Evolutionary conservation across 1,284 basidiomycete genomes (phyloP), one percentile per base, ranked within the genome.

Genomic region (Retiboletus flavoniger): DNA sequence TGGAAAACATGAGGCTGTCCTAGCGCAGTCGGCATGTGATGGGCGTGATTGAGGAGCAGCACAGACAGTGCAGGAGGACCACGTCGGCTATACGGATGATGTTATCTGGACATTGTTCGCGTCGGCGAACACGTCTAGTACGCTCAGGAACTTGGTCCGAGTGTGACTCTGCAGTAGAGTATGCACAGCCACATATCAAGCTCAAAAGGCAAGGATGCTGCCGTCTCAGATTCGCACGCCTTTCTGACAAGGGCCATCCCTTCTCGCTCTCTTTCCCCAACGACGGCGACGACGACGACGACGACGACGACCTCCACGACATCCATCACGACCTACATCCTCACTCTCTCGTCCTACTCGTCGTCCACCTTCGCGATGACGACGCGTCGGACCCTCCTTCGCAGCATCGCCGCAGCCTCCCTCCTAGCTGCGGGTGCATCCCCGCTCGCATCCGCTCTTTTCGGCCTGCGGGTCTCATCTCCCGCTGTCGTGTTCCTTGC

Each of bases 401-500:
- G 31, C n/a, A 17, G 43, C 54, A 62, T 68, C 52, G 59, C 63
- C 17, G 56, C 57, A 45, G 67, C 68, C 29, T 55, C 62, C 0
- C 47, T 70, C 8, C 67, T 63, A 10, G 57, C 59, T 47, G 60
- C 50, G 42, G 60, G 68, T 49, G 68, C 67, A 51, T 64, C 65
- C 17, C 68, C 65, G 13, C 56, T 68, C 14, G 62, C 70, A 41
- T 64, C 73, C 34, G 74, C 81, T 51, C 73, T 86, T 53, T 79
- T 85, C 63, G 68, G 78, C 54, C 72, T 87, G 47, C 79, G 86
- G 60, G 71, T 88, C 55, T 64, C 85, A 41, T 87, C 85, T 38
- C 88, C 89, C 43, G 73, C 79, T 53, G 66, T 85, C 54, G 78
- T 89, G 34, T 70, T 87, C 47, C 71, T 88, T 49, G 70, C 82